phyloP scores from a whole-genome alignment of 768 basidiomycete species.

The Naganishia vaughanmartiniae region DNA sequence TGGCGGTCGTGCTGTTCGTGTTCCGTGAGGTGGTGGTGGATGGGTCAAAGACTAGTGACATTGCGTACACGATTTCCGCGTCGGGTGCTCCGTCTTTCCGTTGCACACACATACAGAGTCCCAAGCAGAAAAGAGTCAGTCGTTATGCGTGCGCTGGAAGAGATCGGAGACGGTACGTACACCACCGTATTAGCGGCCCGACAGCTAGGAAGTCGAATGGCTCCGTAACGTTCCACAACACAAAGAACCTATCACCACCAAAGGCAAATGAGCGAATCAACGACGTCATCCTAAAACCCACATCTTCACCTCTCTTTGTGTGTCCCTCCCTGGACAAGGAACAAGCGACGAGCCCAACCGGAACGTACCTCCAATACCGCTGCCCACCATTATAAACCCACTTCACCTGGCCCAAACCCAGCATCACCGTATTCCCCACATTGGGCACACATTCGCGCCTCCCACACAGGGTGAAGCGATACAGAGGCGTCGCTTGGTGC shows the following conservation, averaged over 20 bases:
- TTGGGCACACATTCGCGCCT: slow-evolving; percentile 6
- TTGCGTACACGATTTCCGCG: slow-evolving; percentile 17
- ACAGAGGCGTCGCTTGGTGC: slow-evolving; percentile 16
- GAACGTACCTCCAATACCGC: slow-evolving; percentile 16
- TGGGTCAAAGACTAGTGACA: slow-evolving; percentile 10
- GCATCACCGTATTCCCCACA: slow-evolving; percentile 17
- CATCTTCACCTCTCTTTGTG: not conserved
- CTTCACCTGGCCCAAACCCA: slow-evolving; percentile 11
- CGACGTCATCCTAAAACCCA: not conserved
- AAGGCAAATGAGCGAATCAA: not conserved
- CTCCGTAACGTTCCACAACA: slow-evolving; percentile 15
- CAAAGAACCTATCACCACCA: not conserved
- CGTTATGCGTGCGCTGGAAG: not conserved
- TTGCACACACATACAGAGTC: not conserved
- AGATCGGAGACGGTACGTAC: not conserved
- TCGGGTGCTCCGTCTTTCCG: not conserved
- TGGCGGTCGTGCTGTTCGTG: not conserved
- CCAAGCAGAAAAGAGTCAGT: not conserved
- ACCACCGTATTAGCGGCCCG: slow-evolving; percentile 12
- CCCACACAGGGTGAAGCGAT: slow-evolving; percentile 9
- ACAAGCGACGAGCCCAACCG: not conserved
- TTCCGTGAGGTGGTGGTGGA: not conserved
- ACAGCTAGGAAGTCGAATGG: slow-evolving; percentile 9
- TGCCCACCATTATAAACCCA: slow-evolving; percentile 2
- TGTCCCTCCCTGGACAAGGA: not conserved